Base-by-base conservation (phyloP, 495 filamentous ascomycete species). In the Bathelium albidoporum region DNA sequence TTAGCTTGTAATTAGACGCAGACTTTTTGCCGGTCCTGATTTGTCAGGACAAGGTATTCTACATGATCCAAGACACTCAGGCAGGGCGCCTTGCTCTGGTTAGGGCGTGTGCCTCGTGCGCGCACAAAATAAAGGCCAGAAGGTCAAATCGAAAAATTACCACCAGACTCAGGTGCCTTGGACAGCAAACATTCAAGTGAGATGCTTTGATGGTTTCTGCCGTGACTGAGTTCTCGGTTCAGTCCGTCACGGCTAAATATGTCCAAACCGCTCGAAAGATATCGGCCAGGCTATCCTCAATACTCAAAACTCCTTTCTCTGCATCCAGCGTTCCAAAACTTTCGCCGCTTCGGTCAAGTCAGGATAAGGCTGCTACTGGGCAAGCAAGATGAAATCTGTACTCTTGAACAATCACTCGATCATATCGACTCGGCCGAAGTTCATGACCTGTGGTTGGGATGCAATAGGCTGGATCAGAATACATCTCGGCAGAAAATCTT, bases 291-390 rank as follows among this genome's bases (percentile, higher is more conserved):
- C 4, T 65, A 65, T 22, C 64, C 64, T 16, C 31, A 43, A 16
- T 65, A 39, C 59, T n/a, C 64, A 26, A n/a, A 43, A 10, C 31
- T 61, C 9, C 59, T 65, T 11, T 45, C 39, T 43, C 24, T 41
- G 2, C 59, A 65, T 32, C 59, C 64, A 22, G 39, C 59, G 32
- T 65, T 58, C 64, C 58, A 61, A 58, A 61, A 61, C 24, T 65
- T 65, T 22, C 64, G 64, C 24, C 64, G 64, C n/a, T 65, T 65
- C 61, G 4, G 2, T 31, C 45, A 36, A 58, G 22, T 24, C 7
- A 36, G 64, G 1, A 58, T 65, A 44, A 52, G 64, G 12, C 24
- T 65, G 39, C 59, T 65, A 4, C 34, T 65, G 0, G 14, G 52
- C 2, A 65, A 65, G 29, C 64, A 65, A 31, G 58, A 62, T 41